These are phyloP conservation scores for Pseudogymnoascus sp. DNA, from an alignment of 2,329 filamentous ascomycete species.

Conservation along the genomic window DNA sequence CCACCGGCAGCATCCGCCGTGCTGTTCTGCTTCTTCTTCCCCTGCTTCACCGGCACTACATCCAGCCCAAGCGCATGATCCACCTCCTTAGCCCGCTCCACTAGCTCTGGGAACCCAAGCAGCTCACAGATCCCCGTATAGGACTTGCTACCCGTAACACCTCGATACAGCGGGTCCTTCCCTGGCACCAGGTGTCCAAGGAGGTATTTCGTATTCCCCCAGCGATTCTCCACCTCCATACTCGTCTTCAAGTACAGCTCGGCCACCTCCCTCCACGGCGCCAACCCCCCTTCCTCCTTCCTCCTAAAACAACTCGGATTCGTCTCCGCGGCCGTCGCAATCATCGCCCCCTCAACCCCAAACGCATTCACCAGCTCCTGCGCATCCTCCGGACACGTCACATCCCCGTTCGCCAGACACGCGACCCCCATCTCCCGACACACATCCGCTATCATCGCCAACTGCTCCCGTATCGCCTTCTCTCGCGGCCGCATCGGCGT, in stretches of 20 bases:
- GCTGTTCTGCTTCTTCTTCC: constrained; percentile 28
- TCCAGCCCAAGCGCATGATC: constrained; percentile 36
- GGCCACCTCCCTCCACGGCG: constrained; percentile 69
- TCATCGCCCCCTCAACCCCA: constrained; percentile 93
- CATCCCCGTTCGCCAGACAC: constrained; percentile 93
- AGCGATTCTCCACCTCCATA: constrained; percentile 75
- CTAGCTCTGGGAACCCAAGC: constrained; percentile 55
- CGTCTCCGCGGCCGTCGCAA: constrained; percentile 82
- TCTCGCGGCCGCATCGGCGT: constrained; percentile 91
- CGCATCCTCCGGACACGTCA: constrained; percentile 65
- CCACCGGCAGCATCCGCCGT: constrained; percentile 20
- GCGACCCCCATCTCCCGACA: constrained; percentile 82
- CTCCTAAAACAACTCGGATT: constrained; percentile 82
- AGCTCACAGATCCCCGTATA: constrained; percentile 61
- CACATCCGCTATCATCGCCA: constrained; percentile 72
- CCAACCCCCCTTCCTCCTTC: constrained; percentile 58
- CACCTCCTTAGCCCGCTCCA: constrained; percentile 53
- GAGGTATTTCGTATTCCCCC: constrained; percentile 87
- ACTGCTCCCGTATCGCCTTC: constrained; percentile 73
- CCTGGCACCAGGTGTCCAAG: constrained; percentile 80
- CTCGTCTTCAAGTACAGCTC: constrained; percentile 63
- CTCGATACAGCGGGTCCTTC: constrained; percentile 55
- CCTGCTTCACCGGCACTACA: constrained; percentile 17
- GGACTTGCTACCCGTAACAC: constrained; percentile 56
- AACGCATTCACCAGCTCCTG: constrained; percentile 64